Conservation (phyloP, 2,329 filamentous ascomycete genomes). For the Ceratocystis diversiconidia region DNA sequence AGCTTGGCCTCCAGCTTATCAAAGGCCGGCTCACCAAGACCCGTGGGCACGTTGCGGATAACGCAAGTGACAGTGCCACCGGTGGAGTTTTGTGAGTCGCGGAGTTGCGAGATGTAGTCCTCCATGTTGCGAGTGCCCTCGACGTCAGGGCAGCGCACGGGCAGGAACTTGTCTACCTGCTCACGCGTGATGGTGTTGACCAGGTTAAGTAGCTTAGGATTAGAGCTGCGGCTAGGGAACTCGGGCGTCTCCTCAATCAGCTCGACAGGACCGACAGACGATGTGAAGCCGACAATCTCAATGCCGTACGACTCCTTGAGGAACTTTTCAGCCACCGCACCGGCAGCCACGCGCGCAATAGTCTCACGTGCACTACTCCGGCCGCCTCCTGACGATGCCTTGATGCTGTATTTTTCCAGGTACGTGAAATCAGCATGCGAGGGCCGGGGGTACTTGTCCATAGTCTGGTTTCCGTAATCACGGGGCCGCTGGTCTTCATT, state of each 20-base stretch:
- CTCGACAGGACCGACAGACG: conserved; percentile 65
- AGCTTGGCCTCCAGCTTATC: conserved; percentile 89
- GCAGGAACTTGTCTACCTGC: conserved; percentile 69
- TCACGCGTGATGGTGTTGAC: conserved; percentile 57
- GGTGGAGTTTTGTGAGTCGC: conserved; percentile 72
- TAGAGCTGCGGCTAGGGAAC: conserved; percentile 54
- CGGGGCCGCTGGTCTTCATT: conserved; percentile 89
- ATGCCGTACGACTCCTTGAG: conserved; percentile 65
- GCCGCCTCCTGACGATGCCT: conserved; percentile 79
- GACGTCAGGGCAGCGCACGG: conserved; percentile 70
- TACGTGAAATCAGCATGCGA: conserved; percentile 96
- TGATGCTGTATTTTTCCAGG: conserved; percentile 90
- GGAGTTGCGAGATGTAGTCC: conserved; percentile 60
- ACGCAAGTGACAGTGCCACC: conserved; percentile 92
- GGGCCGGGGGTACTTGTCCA: conserved; percentile 81
- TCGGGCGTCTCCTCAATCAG: conserved; percentile 58
- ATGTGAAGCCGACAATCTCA: conserved; percentile 83
- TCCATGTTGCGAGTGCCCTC: conserved; percentile 58
- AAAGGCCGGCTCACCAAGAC: conserved; percentile 86
- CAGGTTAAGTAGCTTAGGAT: conserved; percentile 66
- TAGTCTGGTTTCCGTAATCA: conserved; percentile 81
- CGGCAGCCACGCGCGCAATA: conserved; percentile 81
- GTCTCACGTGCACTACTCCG: conserved; percentile 88
- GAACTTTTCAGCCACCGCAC: conserved; percentile 89
- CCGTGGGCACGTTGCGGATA: conserved; percentile 69